phyloP scores from a whole-genome alignment of 345 rosid genomes.

The Sonneratia caseolaris region DNA sequence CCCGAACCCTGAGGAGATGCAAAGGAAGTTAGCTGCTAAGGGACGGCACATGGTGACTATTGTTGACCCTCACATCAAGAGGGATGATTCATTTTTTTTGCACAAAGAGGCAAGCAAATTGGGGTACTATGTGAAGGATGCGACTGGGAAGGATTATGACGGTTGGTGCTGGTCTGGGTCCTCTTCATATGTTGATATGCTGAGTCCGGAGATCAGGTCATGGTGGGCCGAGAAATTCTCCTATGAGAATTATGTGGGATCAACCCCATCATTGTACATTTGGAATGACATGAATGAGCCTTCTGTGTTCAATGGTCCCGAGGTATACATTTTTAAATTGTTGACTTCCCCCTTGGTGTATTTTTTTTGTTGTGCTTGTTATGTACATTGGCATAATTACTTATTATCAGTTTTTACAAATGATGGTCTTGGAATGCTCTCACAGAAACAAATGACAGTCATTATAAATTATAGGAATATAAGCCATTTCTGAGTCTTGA shows the following conservation, averaged over 20 bases:
- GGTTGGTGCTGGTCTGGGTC: constrained; percentile 99
- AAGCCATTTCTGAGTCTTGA: neutral
- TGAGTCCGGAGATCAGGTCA: constrained; percentile 78
- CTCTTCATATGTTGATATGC: constrained; percentile 74
- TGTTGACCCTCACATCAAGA: constrained; percentile 96
- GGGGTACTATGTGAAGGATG: constrained; percentile 88
- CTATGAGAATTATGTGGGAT: constrained; percentile 61
- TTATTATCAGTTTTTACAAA: neutral
- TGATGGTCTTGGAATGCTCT: neutral
- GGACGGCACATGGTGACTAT: constrained; percentile 98
- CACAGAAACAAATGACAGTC: neutral
- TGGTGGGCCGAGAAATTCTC: constrained; percentile 93
- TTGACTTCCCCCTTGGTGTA: neutral
- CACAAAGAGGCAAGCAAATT: constrained; percentile 79
- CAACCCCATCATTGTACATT: constrained; percentile 81
- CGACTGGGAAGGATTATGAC: constrained; percentile 72
- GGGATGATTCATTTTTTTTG: constrained; percentile 66
- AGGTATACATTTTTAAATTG: constrained; percentile 37
- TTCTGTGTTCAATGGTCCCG: constrained; percentile 98
- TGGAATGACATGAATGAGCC: constrained; percentile 99
- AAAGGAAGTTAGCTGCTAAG: constrained; percentile 70
- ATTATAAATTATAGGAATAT: neutral
- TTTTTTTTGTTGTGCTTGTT: neutral
- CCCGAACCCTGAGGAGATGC: constrained; percentile 94
- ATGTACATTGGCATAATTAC: neutral